These are phyloP conservation scores for Lentinus brumalis DNA, from an alignment of 768 basidiomycete genomes.

Conservation along the genomic window DNA sequence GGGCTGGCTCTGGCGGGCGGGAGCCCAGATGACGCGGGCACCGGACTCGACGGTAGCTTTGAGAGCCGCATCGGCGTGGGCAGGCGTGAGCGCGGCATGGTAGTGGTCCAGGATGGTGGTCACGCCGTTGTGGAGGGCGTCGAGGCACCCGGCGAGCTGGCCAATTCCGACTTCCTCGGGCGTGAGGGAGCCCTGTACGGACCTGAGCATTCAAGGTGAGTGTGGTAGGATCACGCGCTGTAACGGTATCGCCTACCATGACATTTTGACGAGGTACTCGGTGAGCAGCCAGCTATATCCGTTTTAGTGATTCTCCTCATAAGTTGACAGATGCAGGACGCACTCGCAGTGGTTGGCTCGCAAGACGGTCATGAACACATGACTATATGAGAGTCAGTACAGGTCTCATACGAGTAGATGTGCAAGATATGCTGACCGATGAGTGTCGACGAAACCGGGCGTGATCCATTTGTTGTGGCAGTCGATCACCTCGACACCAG, in stretches of 20 bases:
- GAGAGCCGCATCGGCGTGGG: conserved; percentile 27
- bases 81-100: conserved; percentile 28
- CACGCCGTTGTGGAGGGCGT: conserved; percentile 34
- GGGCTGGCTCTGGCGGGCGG: conserved; percentile 28
- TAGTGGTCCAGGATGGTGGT: conserved; percentile 36
- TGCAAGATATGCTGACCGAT: conserved; percentile 23
- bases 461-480: conserved; percentile 31
- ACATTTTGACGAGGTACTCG: conserved; percentile 31
- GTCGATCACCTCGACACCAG: conserved; percentile 29
- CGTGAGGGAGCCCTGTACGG: conserved; percentile 26
- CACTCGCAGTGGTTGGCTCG: conserved; percentile 29
- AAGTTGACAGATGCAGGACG: conserved; percentile 1
- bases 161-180: conserved; percentile 31
- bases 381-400: conserved; percentile 13
- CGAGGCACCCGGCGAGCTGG: conserved; percentile 33
- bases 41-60: conserved; percentile 31
- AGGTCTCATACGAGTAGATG: too few species aligned
- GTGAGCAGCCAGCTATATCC: conserved; percentile 28
- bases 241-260: conserved; percentile 18
- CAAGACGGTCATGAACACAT: conserved; percentile 32
- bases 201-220: conserved; percentile 14
- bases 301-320: not conserved
- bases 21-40: conserved; percentile 30
- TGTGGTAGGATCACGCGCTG: not conserved
- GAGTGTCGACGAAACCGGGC: conserved; percentile 36